phyloP scores from a whole-genome alignment of 148 eudicot species.

The Beta vulgaris region DNA sequence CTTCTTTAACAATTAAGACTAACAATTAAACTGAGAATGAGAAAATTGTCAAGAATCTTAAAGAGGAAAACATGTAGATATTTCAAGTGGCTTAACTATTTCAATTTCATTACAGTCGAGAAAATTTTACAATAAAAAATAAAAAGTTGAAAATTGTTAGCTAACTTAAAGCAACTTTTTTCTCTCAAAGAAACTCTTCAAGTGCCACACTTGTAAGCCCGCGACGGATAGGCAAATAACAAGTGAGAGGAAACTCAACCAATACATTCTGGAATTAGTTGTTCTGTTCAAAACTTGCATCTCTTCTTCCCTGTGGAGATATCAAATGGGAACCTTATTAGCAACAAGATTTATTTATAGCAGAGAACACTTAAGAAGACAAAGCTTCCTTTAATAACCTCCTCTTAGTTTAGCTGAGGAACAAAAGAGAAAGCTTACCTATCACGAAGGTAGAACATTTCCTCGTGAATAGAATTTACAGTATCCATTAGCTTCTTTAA shows the following conservation, averaged over 20 bases:
- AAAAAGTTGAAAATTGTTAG: constrained; percentile 1
- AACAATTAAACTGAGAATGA: neutral
- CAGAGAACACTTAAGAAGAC: neutral
- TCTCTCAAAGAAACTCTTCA: constrained; percentile 86
- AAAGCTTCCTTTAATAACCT: neutral
- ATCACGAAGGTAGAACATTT: constrained; percentile 83
- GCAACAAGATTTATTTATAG: neutral
- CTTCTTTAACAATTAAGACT: neutral
- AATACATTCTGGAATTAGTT: constrained; percentile 74
- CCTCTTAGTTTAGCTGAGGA: neutral
- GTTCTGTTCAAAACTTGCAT: constrained; percentile 73
- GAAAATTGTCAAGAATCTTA: neutral
- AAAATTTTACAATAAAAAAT: constrained; percentile 17
- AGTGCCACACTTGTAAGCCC: constrained; percentile 77
- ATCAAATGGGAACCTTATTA: neutral
- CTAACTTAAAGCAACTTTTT: constrained; percentile 69
- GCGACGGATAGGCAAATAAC: constrained; percentile 72
- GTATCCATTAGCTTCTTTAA: constrained; percentile 72
- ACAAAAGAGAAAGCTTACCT: constrained; percentile 46
- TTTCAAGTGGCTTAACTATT: neutral
- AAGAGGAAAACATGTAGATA: neutral
- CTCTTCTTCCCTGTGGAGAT: constrained; percentile 67
- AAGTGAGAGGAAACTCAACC: constrained; percentile 73
- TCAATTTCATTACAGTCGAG: neutral
- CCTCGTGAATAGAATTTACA: constrained; percentile 69